Evolutionary conservation across 2,329 filamentous ascomycete genomes (phyloP).

Genomic region (Xylariaceae sp.): DNA sequence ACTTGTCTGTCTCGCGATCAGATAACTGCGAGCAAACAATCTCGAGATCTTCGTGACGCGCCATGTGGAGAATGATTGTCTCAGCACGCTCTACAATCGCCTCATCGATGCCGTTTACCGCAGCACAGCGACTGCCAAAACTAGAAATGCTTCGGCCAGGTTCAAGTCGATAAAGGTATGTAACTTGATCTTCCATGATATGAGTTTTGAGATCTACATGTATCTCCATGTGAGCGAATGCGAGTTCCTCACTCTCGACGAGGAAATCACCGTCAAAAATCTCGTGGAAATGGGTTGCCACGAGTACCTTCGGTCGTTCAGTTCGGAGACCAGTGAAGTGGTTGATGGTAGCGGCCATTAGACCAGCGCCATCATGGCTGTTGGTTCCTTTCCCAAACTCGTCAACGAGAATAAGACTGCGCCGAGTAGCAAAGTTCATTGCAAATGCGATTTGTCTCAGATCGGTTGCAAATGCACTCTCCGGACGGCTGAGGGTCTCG

Average conservation of each 20-base stretch:
- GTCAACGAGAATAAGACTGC: slow-evolving; percentile 83
- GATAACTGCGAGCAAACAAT: slow-evolving; percentile 67
- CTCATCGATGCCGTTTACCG: slow-evolving; percentile 75
- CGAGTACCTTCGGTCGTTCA: slow-evolving; percentile 53
- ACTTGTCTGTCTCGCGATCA: slow-evolving; percentile 55
- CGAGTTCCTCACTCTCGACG: slow-evolving; percentile 43
- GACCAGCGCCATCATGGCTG: slow-evolving; percentile 53
- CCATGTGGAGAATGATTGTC: slow-evolving; percentile 63
- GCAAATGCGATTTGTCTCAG: slow-evolving; percentile 80
- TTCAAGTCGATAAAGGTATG: slow-evolving; percentile 68
- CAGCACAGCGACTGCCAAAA: slow-evolving; percentile 82
- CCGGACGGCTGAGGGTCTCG: slow-evolving; percentile 55
- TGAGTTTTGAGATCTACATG: slow-evolving; percentile 50
- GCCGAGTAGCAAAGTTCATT: slow-evolving; percentile 67
- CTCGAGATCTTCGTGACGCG: slow-evolving; percentile 71
- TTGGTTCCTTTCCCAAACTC: slow-evolving; percentile 75
- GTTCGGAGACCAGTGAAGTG: slow-evolving; percentile 48
- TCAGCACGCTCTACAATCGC: slow-evolving; percentile 73
- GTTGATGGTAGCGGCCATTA: slow-evolving; percentile 54
- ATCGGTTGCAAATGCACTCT: slow-evolving; percentile 70
- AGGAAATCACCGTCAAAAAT: slow-evolving; percentile 66
- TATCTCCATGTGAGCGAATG: slow-evolving; percentile 70
- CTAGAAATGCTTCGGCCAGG: slow-evolving; percentile 71
- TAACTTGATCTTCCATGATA: slow-evolving; percentile 58
- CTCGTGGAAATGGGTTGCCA: slow-evolving; percentile 65